phyloP scores from a whole-genome alignment of 2,329 filamentous ascomycete genomes.

The Fusarium sp. region DNA sequence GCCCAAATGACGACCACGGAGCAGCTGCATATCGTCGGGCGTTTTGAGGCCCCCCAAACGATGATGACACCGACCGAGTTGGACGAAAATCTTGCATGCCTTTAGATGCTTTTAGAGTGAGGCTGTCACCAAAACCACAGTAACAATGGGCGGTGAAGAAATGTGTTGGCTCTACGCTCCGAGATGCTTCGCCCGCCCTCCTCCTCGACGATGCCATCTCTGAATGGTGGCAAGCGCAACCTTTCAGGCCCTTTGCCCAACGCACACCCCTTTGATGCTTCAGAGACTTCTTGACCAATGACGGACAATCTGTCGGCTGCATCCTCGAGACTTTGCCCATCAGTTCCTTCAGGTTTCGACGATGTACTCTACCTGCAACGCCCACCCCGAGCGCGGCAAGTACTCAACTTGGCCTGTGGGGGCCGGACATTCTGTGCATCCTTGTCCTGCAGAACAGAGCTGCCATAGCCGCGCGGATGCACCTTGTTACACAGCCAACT shows the following conservation, averaged over 20 bases:
- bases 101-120: not conserved
- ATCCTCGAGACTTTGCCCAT: not conserved
- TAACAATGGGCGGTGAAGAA: conserved; percentile 18
- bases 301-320: not conserved
- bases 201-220: not conserved
- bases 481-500: conserved; percentile 8
- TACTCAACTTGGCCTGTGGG: not conserved
- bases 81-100: not conserved
- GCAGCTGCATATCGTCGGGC: not conserved
- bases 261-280: conserved; percentile 15
- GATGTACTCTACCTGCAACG: conserved; percentile 3
- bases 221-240: conserved; percentile 11
- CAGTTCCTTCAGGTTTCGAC: not conserved
- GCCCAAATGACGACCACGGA: not conserved
- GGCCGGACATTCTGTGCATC: not conserved
- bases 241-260: not conserved
- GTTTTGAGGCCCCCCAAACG: conserved; percentile 16
- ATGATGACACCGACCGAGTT: not conserved
- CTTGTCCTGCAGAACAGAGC: conserved; percentile 7
- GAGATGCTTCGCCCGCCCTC: not conserved
- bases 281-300: conserved; percentile 3
- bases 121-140: conserved; percentile 12
- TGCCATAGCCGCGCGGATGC: conserved; percentile 4
- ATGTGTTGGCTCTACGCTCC: not conserved
- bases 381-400: not conserved